phyloP scores from a whole-genome alignment of 305 asterid genomes.

The Fraxinus paxiana region DNA sequence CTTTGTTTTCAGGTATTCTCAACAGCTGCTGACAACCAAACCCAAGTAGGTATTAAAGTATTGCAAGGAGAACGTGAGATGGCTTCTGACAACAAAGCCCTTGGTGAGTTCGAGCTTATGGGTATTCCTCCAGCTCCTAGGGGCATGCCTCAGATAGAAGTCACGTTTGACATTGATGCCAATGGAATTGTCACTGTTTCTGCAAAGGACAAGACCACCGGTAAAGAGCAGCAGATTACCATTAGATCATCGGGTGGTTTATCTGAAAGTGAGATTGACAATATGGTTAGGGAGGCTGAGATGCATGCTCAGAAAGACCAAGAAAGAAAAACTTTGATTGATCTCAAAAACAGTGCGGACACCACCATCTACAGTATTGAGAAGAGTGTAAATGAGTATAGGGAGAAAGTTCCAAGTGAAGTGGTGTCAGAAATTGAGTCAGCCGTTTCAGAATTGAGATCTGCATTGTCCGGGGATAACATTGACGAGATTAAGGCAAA shows the following conservation, averaged over 20 bases:
- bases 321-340: constrained; percentile 15
- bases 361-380: constrained; percentile 16
- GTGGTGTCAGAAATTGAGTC: constrained; percentile 20
- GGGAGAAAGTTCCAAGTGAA: constrained; percentile 20
- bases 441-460: constrained; percentile 17
- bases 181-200: constrained; percentile 24
- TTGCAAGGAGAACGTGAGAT: constrained; percentile 27
- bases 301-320: constrained; percentile 19
- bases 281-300: constrained; percentile 24
- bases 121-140: constrained; percentile 26
- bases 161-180: constrained; percentile 24
- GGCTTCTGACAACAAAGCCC: constrained; percentile 17
- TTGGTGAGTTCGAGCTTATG: constrained; percentile 24
- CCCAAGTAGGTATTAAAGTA: constrained; percentile 19
- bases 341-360: constrained; percentile 17
- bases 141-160: constrained; percentile 26
- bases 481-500: constrained; percentile 17
- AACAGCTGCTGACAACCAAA: constrained; percentile 26
- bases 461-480: constrained; percentile 1
- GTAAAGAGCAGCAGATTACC: constrained; percentile 22
- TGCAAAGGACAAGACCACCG: constrained; percentile 24
- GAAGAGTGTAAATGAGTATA: constrained; percentile 17
- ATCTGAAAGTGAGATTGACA: constrained; percentile 17
- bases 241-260: constrained; percentile 20
- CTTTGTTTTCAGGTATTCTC: constrained; percentile 19